These are phyloP conservation scores for Aureobasidium vineae DNA, from an alignment of 2,329 filamentous ascomycete genomes.

Conservation along the genomic window DNA sequence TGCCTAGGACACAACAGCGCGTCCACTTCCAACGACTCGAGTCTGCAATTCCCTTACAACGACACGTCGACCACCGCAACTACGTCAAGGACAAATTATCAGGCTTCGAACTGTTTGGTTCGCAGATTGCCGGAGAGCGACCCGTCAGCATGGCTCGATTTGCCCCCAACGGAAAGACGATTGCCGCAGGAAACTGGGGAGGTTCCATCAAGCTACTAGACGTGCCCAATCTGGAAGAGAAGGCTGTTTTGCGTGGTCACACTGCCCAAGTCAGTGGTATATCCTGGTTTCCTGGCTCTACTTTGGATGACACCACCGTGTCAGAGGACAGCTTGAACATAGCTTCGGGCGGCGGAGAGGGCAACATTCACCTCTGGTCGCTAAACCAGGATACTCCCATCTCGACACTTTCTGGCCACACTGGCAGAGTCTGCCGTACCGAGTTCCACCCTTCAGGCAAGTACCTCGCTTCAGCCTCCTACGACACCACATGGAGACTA, in stretches of 20 bases:
- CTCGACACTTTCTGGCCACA: slow-evolving; percentile 77
- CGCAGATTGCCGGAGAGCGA: slow-evolving; percentile 86
- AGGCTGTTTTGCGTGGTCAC: slow-evolving; percentile 74
- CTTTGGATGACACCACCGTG: slow-evolving; percentile 66
- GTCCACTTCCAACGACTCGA: slow-evolving; percentile 76
- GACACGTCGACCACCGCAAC: slow-evolving; percentile 90
- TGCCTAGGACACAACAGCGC: slow-evolving; percentile 76
- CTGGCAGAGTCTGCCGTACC: slow-evolving; percentile 81
- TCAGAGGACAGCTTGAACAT: slow-evolving; percentile 73
- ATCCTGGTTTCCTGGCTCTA: slow-evolving; percentile 84
- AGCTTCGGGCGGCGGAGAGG: slow-evolving; percentile 86
- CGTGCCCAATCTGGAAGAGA: slow-evolving; percentile 77
- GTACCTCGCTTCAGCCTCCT: slow-evolving; percentile 89
- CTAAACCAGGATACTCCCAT: slow-evolving; percentile 81
- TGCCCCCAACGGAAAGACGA: slow-evolving; percentile 75
- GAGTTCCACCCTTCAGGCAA: slow-evolving; percentile 92
- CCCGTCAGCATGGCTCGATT: slow-evolving; percentile 91
- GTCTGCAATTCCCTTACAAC: slow-evolving; percentile 77
- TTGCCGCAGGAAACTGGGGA: slow-evolving; percentile 91
- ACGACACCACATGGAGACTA: slow-evolving; percentile 93
- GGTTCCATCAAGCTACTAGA: slow-evolving; percentile 83
- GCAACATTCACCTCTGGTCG: slow-evolving; percentile 86
- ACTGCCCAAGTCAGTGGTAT: slow-evolving; percentile 86
- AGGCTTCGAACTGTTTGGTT: slow-evolving; percentile 86
- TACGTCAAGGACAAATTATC: slow-evolving; percentile 78